Conservation (phyloP, 2,329 filamentous ascomycete species). For the Trichoderma sp. region DNA sequence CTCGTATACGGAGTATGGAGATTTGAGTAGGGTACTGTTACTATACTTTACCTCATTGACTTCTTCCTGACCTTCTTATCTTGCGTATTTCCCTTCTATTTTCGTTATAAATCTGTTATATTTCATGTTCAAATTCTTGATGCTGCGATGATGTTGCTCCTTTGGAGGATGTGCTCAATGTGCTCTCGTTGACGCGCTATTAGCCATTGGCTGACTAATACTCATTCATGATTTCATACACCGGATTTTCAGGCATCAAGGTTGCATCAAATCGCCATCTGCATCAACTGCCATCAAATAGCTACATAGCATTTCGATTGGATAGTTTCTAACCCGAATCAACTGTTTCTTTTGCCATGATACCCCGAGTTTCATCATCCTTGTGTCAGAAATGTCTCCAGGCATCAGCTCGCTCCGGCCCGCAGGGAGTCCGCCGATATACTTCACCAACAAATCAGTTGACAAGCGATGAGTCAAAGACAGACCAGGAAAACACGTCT, state of each 20-base stretch:
- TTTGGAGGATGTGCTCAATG: no score
- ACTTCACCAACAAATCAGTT: conserved; percentile 1
- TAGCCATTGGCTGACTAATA: background rate
- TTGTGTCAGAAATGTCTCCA: background rate
- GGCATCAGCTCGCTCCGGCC: background rate
- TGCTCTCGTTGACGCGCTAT: background rate
- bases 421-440: background rate
- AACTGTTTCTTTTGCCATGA: background rate
- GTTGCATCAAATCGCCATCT: background rate
- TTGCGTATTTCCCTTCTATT: background rate
- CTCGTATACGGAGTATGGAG: background rate
- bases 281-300: background rate
- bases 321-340: background rate
- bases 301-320: background rate
- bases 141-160: background rate
- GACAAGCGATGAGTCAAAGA: background rate
- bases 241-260: conserved; percentile 5
- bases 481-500: background rate
- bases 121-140: background rate
- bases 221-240: background rate
- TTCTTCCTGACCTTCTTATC: background rate
- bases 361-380: background rate
- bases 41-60: background rate
- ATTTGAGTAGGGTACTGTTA: background rate
- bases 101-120: background rate